These are phyloP conservation scores for Magnaporthiopsis rhizophila DNA, from an alignment of 2,329 filamentous ascomycete genomes.

Conservation along the genomic window DNA sequence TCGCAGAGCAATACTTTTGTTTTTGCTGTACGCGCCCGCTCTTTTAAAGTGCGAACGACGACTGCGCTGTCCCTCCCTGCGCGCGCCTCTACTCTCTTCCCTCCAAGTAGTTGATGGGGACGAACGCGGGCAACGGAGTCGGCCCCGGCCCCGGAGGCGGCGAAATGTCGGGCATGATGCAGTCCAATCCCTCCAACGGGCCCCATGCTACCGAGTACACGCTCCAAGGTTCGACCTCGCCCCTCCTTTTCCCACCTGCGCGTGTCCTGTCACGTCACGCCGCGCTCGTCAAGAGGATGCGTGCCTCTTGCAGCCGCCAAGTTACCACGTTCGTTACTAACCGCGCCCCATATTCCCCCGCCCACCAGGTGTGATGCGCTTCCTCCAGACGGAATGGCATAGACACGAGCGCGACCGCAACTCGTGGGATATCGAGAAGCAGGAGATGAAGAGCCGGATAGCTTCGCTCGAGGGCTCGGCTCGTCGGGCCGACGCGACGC, in stretches of 20 bases:
- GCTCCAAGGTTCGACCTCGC: slow-evolving; percentile 36
- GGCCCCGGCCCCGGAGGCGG: slow-evolving; percentile 27
- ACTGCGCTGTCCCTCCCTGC: neutral
- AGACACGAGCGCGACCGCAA: slow-evolving; percentile 96
- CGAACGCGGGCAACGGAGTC: slow-evolving; percentile 30
- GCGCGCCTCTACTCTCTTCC: neutral
- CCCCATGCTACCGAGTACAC: slow-evolving; percentile 56
- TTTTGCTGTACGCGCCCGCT: too few species aligned
- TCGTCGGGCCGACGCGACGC: slow-evolving; percentile 76
- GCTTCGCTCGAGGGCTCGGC: slow-evolving; percentile 87
- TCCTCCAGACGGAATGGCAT: slow-evolving; percentile 98
- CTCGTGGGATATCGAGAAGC: slow-evolving; percentile 97
- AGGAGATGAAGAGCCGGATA: slow-evolving; percentile 98
- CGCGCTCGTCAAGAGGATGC: too few species aligned
- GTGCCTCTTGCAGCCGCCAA: neutral
- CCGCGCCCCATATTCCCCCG: neutral
- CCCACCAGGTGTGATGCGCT: slow-evolving; percentile 84
- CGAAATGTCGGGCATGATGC: slow-evolving; percentile 37
- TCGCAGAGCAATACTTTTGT: neutral
- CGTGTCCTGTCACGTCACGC: neutral
- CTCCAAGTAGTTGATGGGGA: slow-evolving; percentile 26
- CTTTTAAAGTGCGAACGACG: neutral
- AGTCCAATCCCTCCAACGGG: slow-evolving; percentile 38
- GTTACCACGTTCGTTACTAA: neutral
- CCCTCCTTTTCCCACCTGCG: slow-evolving; percentile 4